Percentiles rank a stretch among this genome's conserved stretches.
Evolutionary conservation across 345 rosid species (phyloP).

Genomic region (Ailanthus altissimus): DNA sequence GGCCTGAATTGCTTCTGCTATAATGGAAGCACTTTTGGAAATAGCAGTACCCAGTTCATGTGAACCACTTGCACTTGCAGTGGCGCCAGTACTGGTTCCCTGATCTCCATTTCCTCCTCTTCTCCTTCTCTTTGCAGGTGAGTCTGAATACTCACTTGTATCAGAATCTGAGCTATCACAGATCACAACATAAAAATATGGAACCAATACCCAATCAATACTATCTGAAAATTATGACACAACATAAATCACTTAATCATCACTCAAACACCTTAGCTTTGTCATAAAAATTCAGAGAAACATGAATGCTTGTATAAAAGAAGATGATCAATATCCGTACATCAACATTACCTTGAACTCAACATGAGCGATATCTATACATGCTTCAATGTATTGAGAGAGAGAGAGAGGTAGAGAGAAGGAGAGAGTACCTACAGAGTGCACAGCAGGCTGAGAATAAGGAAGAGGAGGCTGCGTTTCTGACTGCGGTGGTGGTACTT

Average conservation of each 20-base stretch:
- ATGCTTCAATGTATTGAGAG: not conserved
- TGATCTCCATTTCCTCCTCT: constrained; percentile 36
- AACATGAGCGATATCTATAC: too few relatives aligned
- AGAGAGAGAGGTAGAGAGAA: constrained; percentile 37
- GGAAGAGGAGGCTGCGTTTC: constrained; percentile 36
- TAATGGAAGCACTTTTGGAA: constrained; percentile 66
- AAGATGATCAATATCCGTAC: too few relatives aligned
- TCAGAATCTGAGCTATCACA: constrained; percentile 74
- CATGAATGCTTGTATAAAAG: not conserved
- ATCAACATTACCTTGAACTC: too few relatives aligned
- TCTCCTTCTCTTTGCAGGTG: constrained; percentile 69
- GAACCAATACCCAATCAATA: constrained; percentile 33
- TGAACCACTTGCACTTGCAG: constrained; percentile 30
- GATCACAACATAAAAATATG: constrained; percentile 35
- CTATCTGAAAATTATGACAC: constrained; percentile 17
- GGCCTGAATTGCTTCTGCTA: constrained; percentile 74
- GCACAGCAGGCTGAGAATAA: constrained; percentile 48
- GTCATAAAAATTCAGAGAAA: not conserved
- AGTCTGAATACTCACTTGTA: constrained; percentile 72
- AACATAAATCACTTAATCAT: not conserved
- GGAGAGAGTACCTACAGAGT: constrained; percentile 62
- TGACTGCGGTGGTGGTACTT: constrained; percentile 21
- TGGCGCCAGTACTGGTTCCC: constrained; percentile 28
- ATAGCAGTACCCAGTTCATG: constrained; percentile 60
- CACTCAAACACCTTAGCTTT: constrained; percentile 1